These are phyloP conservation scores for Panaeolus papilionaceus DNA, from an alignment of 768 basidiomycete genomes.

Conservation along the genomic window DNA sequence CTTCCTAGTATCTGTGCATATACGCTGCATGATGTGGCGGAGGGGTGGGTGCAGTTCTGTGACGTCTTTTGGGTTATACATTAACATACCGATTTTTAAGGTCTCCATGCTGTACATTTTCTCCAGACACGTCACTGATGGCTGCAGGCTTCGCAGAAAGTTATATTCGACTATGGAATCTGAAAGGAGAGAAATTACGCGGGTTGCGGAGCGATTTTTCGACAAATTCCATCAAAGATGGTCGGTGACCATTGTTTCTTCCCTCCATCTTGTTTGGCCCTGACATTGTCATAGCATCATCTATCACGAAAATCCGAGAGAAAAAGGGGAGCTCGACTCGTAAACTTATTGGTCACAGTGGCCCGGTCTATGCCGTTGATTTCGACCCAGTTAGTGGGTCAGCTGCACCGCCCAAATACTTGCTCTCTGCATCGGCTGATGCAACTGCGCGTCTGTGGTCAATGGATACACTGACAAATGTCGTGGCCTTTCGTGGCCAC, in stretches of 20 bases:
- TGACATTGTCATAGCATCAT: constrained; percentile 50
- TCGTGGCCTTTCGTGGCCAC: constrained; percentile 95
- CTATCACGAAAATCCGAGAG: constrained; percentile 72
- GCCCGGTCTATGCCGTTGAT: constrained; percentile 92
- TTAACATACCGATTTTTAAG: constrained; percentile 45
- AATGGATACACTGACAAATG: constrained; percentile 90
- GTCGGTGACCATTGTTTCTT: constrained; percentile 46
- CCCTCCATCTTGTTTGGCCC: constrained; percentile 9
- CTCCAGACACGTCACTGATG: constrained; percentile 88
- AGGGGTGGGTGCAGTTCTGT: constrained; percentile 67
- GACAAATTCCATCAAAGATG: constrained; percentile 66
- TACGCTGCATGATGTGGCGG: constrained; percentile 93
- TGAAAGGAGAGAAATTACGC: constrained; percentile 89
- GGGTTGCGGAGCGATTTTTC: constrained; percentile 82
- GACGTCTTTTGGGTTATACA: constrained; percentile 17
- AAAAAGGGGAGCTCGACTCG: constrained; percentile 85
- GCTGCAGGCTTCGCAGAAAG: constrained; percentile 97
- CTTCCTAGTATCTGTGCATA: constrained; percentile 95
- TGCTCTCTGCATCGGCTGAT: constrained; percentile 93
- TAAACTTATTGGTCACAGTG: constrained; percentile 97
- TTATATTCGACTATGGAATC: constrained; percentile 92
- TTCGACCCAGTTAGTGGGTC: constrained; percentile 94
- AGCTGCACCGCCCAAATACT: constrained; percentile 81
- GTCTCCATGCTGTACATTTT: constrained; percentile 86
- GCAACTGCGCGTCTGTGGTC: constrained; percentile 94